Evolutionary conservation across 345 rosid genomes (phyloP).

Genomic region (Microcos paniculata): DNA sequence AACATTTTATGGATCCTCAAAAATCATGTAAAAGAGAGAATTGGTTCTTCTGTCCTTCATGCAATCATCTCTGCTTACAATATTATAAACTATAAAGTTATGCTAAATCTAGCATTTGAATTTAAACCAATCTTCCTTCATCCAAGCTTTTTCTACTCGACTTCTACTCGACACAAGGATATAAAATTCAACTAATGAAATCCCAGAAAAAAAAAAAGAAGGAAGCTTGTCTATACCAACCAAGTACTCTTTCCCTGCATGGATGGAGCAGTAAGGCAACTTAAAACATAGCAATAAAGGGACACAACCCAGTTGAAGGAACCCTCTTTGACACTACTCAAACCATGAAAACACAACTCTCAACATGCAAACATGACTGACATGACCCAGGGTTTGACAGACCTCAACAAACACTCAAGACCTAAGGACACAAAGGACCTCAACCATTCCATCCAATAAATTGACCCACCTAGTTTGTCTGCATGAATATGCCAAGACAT

Average conservation of each 20-base stretch:
- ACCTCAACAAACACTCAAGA: constrained; percentile 31
- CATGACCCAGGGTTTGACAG: constrained; percentile 28
- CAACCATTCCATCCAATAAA: constrained; percentile 29
- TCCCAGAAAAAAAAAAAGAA: not conserved
- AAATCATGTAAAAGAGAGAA: too few relatives aligned
- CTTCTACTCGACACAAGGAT: not conserved
- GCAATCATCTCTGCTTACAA: too few relatives aligned
- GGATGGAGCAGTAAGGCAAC: not conserved
- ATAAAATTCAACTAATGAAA: constrained; percentile 11
- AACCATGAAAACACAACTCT: constrained; percentile 31
- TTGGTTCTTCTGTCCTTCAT: too few relatives aligned
- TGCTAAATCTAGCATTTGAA: not conserved
- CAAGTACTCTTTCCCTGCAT: not conserved
- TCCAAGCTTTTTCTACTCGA: not conserved
- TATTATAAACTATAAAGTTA: not conserved
- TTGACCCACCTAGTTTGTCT: constrained; percentile 3
- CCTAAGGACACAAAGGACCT: constrained; percentile 26
- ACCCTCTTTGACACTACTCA: constrained; percentile 11
- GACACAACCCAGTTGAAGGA: not conserved
- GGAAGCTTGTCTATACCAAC: constrained; percentile 3
- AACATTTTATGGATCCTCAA: too few relatives aligned
- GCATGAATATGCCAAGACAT: constrained; percentile 17
- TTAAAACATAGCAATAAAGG: not conserved
- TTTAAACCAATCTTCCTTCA: not conserved
- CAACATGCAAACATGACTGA: constrained; percentile 33